Evolutionary conservation across 768 basidiomycete genomes (phyloP).

Genomic region (Russula earlei): DNA sequence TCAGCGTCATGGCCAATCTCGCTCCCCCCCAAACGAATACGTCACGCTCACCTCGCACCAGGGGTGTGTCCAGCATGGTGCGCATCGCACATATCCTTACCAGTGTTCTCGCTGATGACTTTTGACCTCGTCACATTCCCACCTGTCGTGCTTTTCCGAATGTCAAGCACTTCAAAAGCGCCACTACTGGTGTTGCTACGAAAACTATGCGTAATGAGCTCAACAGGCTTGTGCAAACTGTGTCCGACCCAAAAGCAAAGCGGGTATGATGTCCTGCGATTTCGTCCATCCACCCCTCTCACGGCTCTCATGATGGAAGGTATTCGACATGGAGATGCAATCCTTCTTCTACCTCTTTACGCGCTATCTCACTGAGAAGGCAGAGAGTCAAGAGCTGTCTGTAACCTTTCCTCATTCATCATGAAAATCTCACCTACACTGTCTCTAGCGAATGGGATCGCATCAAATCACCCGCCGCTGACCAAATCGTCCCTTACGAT

Average conservation of each 20-base stretch:
- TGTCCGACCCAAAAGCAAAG: slow-evolving; percentile 43
- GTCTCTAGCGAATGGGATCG: slow-evolving; percentile 26
- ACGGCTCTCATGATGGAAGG: slow-evolving; percentile 32
- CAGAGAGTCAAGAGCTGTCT: slow-evolving; percentile 83
- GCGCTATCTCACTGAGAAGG: slow-evolving; percentile 83
- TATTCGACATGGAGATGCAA: slow-evolving; percentile 89
- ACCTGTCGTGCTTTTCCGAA: background rate
- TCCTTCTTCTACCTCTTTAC: slow-evolving; percentile 90
- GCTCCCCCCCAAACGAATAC: background rate
- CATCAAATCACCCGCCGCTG: slow-evolving; percentile 77
- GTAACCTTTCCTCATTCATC: slow-evolving; percentile 16
- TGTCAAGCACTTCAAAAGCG: slow-evolving; percentile 27
- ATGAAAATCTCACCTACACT: background rate
- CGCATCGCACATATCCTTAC: background rate
- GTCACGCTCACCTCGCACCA: slow-evolving; percentile 15
- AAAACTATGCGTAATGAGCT: slow-evolving; percentile 63
- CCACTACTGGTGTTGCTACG: slow-evolving; percentile 40
- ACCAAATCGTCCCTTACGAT: slow-evolving; percentile 80
- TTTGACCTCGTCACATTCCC: background rate
- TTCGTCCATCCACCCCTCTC: background rate
- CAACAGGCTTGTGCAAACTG: slow-evolving; percentile 51
- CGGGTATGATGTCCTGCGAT: slow-evolving; percentile 36
- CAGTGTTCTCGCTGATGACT: background rate
- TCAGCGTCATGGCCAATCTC: slow-evolving; percentile 12
- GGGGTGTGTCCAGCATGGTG: slow-evolving; percentile 21